Base-by-base conservation (phyloP, 805 yeast species). In the Kazachstania martiniae region DNA sequence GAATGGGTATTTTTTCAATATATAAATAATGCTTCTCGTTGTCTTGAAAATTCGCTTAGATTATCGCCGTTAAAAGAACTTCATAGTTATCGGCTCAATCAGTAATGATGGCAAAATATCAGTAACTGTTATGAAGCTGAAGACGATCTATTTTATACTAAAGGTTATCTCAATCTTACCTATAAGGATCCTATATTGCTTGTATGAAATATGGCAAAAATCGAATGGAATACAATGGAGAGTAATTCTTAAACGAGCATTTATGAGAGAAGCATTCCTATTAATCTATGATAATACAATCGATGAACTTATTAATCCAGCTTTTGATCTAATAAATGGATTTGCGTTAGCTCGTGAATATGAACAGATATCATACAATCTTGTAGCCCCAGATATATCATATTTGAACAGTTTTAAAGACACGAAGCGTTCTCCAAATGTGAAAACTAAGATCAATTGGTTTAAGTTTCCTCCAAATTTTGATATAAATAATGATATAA, bases 301-400 rank as follows among this genome's bases (percentile, higher is more conserved):
- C 27, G 25, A 31, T 8, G 35, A 35, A n/a, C 36, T 43, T 3
- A 18, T 43, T 3, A 43, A 43, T 32, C 48, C 48, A 18, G 18
- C 38, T 4, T 43, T 43, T 23, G 25, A 33, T 18, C 23, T 21
- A 16, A 13, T 33, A 8, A 13, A 26, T n/a, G 25, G 7, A n/a
- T n/a, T n/a, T n/a, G n/a, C n/a, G n/a, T n/a, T n/a, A n/a, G n/a
- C n/a, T n/a, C n/a, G 19, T 14, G 25, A 18, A 3, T 13, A 13
- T 15, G 12, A 19, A 18, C 6, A 13, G 7, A 19, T n/a, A n/a
- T 5, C 12, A 10, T 12, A 13, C 9, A 6, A 18, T 3, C 8
- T 28, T 9, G 6, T 16, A 4, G 31, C 25, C 10, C 13, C 7
- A 13, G 30, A 27, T 25, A 5, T 12, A 5, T 6, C 5, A 8